Percentiles rank a stretch among this genome's conserved stretches.
phyloP scores from a whole-genome alignment of 192 early-diverging fungal species.

The Podila epigama region DNA sequence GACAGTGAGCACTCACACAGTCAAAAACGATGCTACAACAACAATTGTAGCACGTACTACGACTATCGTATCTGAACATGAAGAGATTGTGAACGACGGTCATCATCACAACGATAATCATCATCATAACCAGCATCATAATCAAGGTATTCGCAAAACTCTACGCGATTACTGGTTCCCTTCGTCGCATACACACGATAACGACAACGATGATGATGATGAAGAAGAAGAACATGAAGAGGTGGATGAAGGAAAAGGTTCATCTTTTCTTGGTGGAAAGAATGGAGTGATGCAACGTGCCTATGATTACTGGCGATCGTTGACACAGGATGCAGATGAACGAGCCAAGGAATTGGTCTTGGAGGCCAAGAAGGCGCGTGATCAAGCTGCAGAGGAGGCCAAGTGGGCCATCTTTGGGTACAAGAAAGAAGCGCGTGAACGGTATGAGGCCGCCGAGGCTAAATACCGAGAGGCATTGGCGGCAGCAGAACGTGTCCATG shows the following conservation, averaged over 20 bases:
- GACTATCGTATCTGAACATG: constrained; percentile 37
- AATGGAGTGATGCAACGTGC: constrained; percentile 32
- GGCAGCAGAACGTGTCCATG: constrained; percentile 29
- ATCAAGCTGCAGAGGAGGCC: constrained; percentile 32
- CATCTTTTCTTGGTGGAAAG: constrained; percentile 2
- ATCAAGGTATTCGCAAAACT: constrained; percentile 22
- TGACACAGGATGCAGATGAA: constrained; percentile 31
- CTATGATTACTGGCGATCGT: constrained; percentile 37
- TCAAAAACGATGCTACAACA: constrained; percentile 26
- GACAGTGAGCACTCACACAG: constrained; percentile 28
- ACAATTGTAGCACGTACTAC: constrained; percentile 32
- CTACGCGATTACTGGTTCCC: constrained; percentile 42
- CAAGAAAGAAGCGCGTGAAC: constrained; percentile 37
- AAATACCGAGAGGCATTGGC: constrained; percentile 27
- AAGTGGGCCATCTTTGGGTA: constrained; percentile 47
- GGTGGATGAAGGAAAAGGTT: not conserved
- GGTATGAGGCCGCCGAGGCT: constrained; percentile 25
- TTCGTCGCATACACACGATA: not conserved
- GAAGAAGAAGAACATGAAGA: not conserved
- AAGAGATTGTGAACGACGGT: constrained; percentile 11
- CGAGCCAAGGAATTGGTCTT: constrained; percentile 20
- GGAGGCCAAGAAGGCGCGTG: constrained; percentile 24
- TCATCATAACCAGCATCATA: not conserved
- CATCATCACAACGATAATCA: not conserved
- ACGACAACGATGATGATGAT: constrained; percentile 5